A percentile compares a stretch with the other conserved stretches of the same genome.
Evolutionary conservation across 768 basidiomycete genomes (phyloP).

Genomic region (Pisolithus albus): DNA sequence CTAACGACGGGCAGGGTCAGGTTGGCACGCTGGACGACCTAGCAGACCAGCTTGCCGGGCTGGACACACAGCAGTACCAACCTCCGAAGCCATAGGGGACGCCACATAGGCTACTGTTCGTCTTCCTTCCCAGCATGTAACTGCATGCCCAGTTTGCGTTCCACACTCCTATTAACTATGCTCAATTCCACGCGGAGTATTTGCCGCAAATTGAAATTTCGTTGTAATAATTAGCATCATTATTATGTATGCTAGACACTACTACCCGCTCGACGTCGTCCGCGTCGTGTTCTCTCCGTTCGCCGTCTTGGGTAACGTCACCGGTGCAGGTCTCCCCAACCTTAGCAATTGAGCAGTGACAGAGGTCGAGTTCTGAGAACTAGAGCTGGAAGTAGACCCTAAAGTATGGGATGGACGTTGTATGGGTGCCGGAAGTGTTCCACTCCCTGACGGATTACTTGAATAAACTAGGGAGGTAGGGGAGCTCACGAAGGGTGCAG

Average conservation of each 20-base stretch:
- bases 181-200: neutral
- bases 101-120: too few species aligned
- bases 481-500: neutral
- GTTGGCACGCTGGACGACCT: constrained; percentile 74
- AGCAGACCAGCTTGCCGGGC: constrained; percentile 70
- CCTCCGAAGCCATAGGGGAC: neutral
- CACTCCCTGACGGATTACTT: constrained; percentile 3
- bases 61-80: constrained; percentile 33
- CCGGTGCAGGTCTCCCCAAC: constrained; percentile 6
- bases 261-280: constrained; percentile 7
- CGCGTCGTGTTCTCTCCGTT: constrained; percentile 11
- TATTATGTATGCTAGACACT: neutral
- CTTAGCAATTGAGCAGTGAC: constrained; percentile 1
- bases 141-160: too few species aligned
- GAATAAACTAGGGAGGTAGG: constrained; percentile 3
- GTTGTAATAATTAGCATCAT: neutral
- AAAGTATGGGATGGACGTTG: constrained; percentile 10
- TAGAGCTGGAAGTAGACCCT: constrained; percentile 3
- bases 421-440: constrained; percentile 4
- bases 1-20: constrained; percentile 1
- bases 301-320: constrained; percentile 7
- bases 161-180: too few species aligned
- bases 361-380: neutral
- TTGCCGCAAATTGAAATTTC: neutral
- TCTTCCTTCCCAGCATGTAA: neutral